A percentile compares a stretch with the other conserved stretches of the same genome.
Evolutionary conservation across 2,329 filamentous ascomycete genomes (phyloP).

Genomic region (Ophiostoma pallidulum): DNA sequence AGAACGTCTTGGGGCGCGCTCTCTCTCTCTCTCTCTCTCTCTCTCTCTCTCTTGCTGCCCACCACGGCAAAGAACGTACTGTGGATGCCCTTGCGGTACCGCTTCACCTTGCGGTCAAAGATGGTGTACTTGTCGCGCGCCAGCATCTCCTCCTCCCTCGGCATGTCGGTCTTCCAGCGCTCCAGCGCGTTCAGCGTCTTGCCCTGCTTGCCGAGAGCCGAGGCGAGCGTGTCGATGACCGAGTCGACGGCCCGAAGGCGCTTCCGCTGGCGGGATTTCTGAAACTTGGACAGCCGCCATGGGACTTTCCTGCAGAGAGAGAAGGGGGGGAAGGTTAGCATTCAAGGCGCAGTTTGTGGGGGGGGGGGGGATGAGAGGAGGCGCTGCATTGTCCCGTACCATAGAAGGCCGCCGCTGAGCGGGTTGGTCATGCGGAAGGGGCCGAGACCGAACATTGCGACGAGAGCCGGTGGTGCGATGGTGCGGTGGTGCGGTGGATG

Average conservation of each 20-base stretch:
- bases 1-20: no score
- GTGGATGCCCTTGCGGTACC: conserved; percentile 93
- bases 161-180: conserved; percentile 93
- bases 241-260: conserved; percentile 77
- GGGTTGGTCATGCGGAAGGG: conserved; percentile 70
- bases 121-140: conserved; percentile 96
- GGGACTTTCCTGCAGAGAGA: conserved; percentile 66
- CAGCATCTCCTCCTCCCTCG: conserved; percentile 88
- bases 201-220: conserved; percentile 64
- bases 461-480: neutral
- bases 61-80: no score
- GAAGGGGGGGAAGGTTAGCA: neutral
- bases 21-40: neutral
- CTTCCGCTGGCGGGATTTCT: conserved; percentile 79
- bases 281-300: conserved; percentile 85
- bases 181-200: conserved; percentile 68
- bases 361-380: neutral
- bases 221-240: conserved; percentile 75
- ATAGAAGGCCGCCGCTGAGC: conserved; percentile 72
- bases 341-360: neutral
- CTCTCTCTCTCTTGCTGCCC: neutral
- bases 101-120: conserved; percentile 92
- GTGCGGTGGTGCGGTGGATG: neutral
- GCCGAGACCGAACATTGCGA: conserved; percentile 71
- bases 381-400: conserved; percentile 40